Percentiles rank a stretch among this genome's conserved stretches.
Conservation (phyloP, 257 asterid species). For the Mitragyna speciosa region DNA sequence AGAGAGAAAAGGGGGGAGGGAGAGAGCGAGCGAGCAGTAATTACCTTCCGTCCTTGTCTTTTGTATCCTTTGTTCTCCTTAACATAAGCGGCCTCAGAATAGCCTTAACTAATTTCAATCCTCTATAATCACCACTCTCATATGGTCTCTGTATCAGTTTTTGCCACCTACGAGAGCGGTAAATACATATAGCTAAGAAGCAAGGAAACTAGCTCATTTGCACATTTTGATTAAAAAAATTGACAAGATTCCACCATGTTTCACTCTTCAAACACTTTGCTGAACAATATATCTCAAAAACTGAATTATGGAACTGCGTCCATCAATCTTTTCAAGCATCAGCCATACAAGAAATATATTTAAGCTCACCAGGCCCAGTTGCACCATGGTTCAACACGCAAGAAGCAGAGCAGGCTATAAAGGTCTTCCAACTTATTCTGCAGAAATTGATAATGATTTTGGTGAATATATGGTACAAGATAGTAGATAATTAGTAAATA, state of each 20-base stretch:
- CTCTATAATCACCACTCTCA: constrained; percentile 72
- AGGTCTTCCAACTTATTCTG: constrained; percentile 86
- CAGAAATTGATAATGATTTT: constrained; percentile 19
- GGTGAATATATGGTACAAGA: neutral
- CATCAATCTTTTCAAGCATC: neutral
- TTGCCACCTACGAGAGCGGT: constrained; percentile 60
- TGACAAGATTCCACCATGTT: neutral
- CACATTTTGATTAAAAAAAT: neutral
- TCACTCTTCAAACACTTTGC: neutral
- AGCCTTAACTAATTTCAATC: constrained; percentile 69
- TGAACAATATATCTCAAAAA: neutral
- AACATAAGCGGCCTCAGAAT: constrained; percentile 78
- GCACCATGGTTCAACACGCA: constrained; percentile 96
- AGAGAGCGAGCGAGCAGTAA: neutral
- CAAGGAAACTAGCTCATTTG: neutral
- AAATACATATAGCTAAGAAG: neutral
- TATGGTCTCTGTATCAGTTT: constrained; percentile 78
- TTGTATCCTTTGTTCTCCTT: constrained; percentile 84
- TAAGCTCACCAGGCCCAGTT: constrained; percentile 83
- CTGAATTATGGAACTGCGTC: neutral
- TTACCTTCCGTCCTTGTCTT: constrained; percentile 80
- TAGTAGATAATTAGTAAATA: neutral
- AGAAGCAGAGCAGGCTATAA: constrained; percentile 79
- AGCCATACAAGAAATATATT: neutral
- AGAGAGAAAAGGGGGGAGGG: neutral